Percentiles rank a stretch among this genome's conserved stretches.
phyloP scores from a whole-genome alignment of 2,329 filamentous ascomycete genomes.

The Byssochlamys sp. region DNA sequence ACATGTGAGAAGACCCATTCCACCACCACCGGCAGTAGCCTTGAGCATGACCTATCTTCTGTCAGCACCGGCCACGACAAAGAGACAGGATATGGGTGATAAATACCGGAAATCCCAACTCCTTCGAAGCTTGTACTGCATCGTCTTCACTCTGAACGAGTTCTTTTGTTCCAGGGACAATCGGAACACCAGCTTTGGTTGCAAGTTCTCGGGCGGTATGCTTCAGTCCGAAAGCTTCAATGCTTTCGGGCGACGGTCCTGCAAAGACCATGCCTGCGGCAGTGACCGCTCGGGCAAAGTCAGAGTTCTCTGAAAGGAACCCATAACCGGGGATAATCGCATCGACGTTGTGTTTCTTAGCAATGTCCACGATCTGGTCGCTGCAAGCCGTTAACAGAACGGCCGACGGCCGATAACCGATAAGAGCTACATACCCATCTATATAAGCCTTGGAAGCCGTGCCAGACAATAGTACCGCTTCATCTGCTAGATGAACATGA shows the following conservation, averaged over 20 bases:
- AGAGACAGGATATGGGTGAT: not conserved
- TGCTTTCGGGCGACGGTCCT: conserved; percentile 47
- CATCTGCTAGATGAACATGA: conserved; percentile 47
- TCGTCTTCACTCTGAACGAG: conserved; percentile 41
- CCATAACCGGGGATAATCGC: conserved; percentile 60
- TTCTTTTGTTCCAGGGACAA: conserved; percentile 46
- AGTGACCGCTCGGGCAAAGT: conserved; percentile 47
- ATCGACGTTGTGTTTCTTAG: conserved; percentile 40
- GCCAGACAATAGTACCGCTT: conserved; percentile 42
- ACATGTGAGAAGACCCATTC: conserved; percentile 76
- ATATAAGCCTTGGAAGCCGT: conserved; percentile 42
- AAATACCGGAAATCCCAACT: not conserved
- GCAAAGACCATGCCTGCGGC: conserved; percentile 50
- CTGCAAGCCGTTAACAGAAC: conserved; percentile 2
- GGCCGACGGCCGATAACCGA: not conserved
- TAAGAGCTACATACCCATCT: conserved; percentile 15
- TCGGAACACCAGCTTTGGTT: conserved; percentile 42
- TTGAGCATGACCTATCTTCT: conserved; percentile 58
- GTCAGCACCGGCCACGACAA: not conserved
- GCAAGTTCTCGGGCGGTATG: conserved; percentile 49
- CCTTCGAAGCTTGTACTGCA: conserved; percentile 33
- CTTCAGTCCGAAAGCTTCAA: conserved; percentile 51
- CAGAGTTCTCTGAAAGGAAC: conserved; percentile 55
- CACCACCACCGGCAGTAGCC: conserved; percentile 69
- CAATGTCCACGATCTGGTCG: conserved; percentile 41